These are phyloP conservation scores for Penicillium antarcticum DNA, from an alignment of 495 filamentous ascomycete genomes.

Conservation along the genomic window DNA sequence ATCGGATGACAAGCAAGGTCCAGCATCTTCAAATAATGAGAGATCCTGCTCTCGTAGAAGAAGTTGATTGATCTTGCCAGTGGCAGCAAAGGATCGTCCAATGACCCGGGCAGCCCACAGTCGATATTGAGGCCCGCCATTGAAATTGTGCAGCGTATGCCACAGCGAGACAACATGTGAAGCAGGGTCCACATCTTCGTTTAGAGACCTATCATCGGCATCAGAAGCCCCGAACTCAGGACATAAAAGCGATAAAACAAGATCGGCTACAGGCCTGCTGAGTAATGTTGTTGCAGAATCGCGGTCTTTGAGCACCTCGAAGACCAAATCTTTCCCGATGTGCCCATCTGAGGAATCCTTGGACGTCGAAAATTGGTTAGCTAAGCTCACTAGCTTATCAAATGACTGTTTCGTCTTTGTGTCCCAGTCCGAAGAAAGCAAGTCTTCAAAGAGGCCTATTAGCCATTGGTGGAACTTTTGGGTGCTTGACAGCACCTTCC, in stretches of 20 bases:
- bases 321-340: slow-evolving; percentile 68
- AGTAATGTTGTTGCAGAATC: slow-evolving; percentile 58
- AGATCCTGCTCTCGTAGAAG: slow-evolving; percentile 41
- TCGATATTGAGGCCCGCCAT: slow-evolving; percentile 64
- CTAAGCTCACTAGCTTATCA: slow-evolving; percentile 58
- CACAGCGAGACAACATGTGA: slow-evolving; percentile 62
- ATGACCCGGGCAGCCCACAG: slow-evolving; percentile 83
- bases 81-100: slow-evolving; percentile 77
- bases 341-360: slow-evolving; percentile 59
- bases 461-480: slow-evolving; percentile 72
- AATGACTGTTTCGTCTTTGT: slow-evolving; percentile 53
- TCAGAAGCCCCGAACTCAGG: slow-evolving; percentile 62
- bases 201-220: slow-evolving; percentile 57
- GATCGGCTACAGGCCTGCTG: slow-evolving; percentile 61
- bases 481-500: slow-evolving; percentile 62
- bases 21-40: slow-evolving; percentile 16
- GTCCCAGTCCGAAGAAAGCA: slow-evolving; percentile 48
- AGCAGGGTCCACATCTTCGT: slow-evolving; percentile 57
- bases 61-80: slow-evolving; percentile 53
- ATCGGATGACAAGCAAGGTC: slow-evolving; percentile 5
- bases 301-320: slow-evolving; percentile 72
- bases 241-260: slow-evolving; percentile 72
- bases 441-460: slow-evolving; percentile 54
- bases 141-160: slow-evolving; percentile 63
- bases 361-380: slow-evolving; percentile 52